Conservation (phyloP, 2,329 filamentous ascomycete species). For the Pseudogymnoascus verrucosus region DNA sequence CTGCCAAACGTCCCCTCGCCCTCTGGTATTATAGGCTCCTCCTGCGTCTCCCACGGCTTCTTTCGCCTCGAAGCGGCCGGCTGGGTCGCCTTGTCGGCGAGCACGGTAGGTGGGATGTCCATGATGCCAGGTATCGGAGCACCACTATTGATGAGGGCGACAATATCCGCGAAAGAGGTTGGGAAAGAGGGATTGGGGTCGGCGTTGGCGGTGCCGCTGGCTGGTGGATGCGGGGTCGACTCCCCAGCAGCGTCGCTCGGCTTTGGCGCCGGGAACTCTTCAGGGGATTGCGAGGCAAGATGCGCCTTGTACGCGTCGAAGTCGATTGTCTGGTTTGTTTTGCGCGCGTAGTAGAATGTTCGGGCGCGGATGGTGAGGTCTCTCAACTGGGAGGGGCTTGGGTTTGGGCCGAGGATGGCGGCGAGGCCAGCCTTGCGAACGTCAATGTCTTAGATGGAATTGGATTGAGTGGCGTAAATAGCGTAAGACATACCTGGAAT, state of each 20-base stretch:
- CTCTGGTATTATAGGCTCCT: conserved; percentile 28
- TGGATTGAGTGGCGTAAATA: background rate
- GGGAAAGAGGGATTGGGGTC: conserved; percentile 12
- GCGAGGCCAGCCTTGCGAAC: conserved; percentile 45
- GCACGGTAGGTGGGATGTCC: conserved; percentile 73
- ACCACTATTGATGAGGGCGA: conserved; percentile 74
- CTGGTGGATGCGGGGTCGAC: background rate
- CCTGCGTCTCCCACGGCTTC: conserved; percentile 73
- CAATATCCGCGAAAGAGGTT: conserved; percentile 66
- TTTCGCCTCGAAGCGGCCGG: conserved; percentile 32
- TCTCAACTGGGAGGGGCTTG: conserved; percentile 44
- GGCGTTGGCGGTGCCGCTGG: background rate
- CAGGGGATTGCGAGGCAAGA: conserved; percentile 34
- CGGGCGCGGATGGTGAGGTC: conserved; percentile 58
- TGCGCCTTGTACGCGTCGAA: conserved; percentile 62
- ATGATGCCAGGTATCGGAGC: conserved; percentile 80
- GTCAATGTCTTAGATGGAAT: conserved; percentile 7
- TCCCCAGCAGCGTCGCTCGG: conserved; percentile 11
- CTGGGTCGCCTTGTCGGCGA: conserved; percentile 55
- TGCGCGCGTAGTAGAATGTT: conserved; percentile 57
- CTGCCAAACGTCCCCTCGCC: conserved; percentile 28
- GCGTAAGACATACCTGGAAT: conserved; percentile 46
- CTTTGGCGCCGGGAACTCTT: conserved; percentile 15
- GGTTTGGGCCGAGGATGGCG: conserved; percentile 54
- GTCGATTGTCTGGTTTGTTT: conserved; percentile 46